Evolutionary conservation across 441 rosid genomes (phyloP).

Genomic region (Breynia disticha): DNA sequence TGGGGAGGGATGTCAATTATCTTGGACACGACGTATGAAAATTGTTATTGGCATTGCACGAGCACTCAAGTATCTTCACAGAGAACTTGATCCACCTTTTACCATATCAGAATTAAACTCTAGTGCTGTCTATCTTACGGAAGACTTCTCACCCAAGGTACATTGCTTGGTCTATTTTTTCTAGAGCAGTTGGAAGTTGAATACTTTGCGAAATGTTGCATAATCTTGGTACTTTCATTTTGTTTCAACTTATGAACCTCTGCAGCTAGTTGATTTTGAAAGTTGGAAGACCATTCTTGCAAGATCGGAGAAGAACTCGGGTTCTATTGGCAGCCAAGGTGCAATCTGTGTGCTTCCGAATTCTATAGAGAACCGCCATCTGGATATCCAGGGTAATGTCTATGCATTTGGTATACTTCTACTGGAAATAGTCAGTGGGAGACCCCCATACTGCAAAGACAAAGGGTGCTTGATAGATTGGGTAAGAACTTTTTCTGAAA

Average conservation of each 20-base stretch:
- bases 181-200: neutral
- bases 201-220: too few relatives aligned
- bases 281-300: constrained; percentile 90
- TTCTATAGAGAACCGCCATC: constrained; percentile 63
- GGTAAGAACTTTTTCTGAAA: constrained; percentile 36
- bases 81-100: constrained; percentile 80
- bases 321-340: constrained; percentile 67
- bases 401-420: constrained; percentile 78
- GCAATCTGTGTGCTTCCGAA: constrained; percentile 64
- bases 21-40: constrained; percentile 92
- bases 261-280: constrained; percentile 92
- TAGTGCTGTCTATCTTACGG: constrained; percentile 85
- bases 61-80: constrained; percentile 87
- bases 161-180: neutral
- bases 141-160: constrained; percentile 95
- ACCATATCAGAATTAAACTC: constrained; percentile 89
- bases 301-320: constrained; percentile 84
- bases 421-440: constrained; percentile 82
- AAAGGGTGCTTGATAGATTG: constrained; percentile 79
- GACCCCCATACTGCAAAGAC: constrained; percentile 85
- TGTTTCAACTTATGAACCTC: constrained; percentile 3
- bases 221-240: neutral
- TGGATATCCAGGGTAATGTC: constrained; percentile 74
- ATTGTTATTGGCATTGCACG: constrained; percentile 74
- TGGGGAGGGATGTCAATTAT: constrained; percentile 77